Base-by-base conservation (phyloP, 495 filamentous ascomycete species). In the Platismatia glauca region DNA sequence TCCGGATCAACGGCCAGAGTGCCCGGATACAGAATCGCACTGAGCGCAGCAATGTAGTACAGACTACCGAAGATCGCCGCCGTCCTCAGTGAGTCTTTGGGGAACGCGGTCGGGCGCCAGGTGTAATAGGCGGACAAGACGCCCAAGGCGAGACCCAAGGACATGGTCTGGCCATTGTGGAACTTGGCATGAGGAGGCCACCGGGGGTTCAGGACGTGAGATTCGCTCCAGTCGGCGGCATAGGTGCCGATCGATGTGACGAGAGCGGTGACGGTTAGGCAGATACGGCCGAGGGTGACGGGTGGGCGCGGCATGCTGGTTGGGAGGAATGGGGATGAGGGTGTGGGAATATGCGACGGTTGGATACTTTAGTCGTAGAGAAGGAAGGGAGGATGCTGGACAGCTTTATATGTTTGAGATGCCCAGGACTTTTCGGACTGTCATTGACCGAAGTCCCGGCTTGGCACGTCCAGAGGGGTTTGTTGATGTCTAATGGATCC, bases 111-210 rank as follows among this genome's bases (percentile, higher is more conserved):
- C 35, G 64, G 60, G 1, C 73, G 72, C 73, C 73, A 81, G 15
- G 78, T 75, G 65, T 78, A 83, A 64, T 78, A 82, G 0, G 81
- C 67, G 2, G 80, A 82, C 12, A 73, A 65, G 4, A 76, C 62
- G 48, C 78, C 75, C 3, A 84, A 72, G 27, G 67, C 55, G 0
- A 80, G 62, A 0, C 80, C 77, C 55, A 81, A 73, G 43, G 67
- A 74, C 69, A 84, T 82, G 24, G 80, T 83, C 56, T 84, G 81
- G 20, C 73, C 81, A 61, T 77, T 77, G 69, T 84, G 81, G 68
- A 83, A 84, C 63, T 77, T 79, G 58, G 81, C 82, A 68, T 84
- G 82, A 0, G 81, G 81, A 12, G 75, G 72, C 81, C 81, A 84
- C 56, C 74, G 72, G 18, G 80, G 77, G 65, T 84, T 84, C 55